A percentile compares a stretch with the other conserved stretches of the same genome.
Conservation (phyloP, 73 alveolate species). For the Paramecium bursaria region DNA sequence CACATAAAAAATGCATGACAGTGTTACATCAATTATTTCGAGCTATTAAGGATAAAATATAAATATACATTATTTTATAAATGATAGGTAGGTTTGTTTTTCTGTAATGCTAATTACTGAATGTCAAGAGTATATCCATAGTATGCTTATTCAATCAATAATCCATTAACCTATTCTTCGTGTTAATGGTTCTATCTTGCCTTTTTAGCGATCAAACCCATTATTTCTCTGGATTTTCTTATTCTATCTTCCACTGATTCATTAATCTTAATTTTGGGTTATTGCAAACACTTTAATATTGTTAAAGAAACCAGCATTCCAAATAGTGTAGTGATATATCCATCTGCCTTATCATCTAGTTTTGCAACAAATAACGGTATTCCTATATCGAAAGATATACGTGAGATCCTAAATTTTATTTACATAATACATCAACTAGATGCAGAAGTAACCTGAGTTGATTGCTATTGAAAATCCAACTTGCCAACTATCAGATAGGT, state of each 20-base stretch:
- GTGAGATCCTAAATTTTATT: too few relatives aligned
- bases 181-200: neutral
- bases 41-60: neutral
- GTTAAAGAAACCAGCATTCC: too few relatives aligned
- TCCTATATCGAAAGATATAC: too few relatives aligned
- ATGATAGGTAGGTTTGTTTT: slow-evolving; percentile 4
- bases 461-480: too few relatives aligned
- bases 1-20: slow-evolving; percentile 6
- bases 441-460: too few relatives aligned
- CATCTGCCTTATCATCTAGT: too few relatives aligned
- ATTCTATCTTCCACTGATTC: slow-evolving; percentile 11
- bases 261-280: too few relatives aligned
- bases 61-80: neutral
- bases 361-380: too few relatives aligned
- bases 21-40: slow-evolving; percentile 31
- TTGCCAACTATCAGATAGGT: too few relatives aligned
- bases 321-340: too few relatives aligned
- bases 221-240: neutral
- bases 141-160: neutral
- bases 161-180: slow-evolving; percentile 21
- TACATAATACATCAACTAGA: too few relatives aligned
- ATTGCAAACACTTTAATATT: too few relatives aligned
- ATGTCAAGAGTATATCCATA: slow-evolving; percentile 35
- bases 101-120: neutral
- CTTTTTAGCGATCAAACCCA: neutral